phyloP scores from a whole-genome alignment of 140 eudicot genomes.

The Bidens hawaiensis region DNA sequence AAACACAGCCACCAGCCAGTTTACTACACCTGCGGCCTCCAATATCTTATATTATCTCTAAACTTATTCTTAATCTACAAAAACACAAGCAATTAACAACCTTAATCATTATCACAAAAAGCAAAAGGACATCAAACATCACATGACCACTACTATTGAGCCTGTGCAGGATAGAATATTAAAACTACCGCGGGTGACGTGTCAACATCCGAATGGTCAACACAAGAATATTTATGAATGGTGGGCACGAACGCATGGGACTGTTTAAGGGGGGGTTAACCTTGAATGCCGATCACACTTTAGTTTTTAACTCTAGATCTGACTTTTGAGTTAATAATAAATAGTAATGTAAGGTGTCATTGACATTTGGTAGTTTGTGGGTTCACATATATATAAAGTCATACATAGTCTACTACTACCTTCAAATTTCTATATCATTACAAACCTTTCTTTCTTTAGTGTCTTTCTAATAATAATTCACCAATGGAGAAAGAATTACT shows the following conservation, averaged over 20 bases:
- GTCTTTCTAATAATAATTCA: conserved; percentile 13
- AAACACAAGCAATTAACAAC: conserved; percentile 18
- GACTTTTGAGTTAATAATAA: conserved; percentile 19
- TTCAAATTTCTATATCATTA: conserved; percentile 18
- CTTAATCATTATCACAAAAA: conserved; percentile 31
- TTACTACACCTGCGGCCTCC: conserved; percentile 35
- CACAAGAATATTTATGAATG: conserved; percentile 30
- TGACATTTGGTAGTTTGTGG: conserved; percentile 27
- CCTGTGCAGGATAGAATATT: conserved; percentile 20
- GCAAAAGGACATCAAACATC: conserved; percentile 26
- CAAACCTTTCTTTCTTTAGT: conserved; percentile 10
- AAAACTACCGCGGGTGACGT: conserved; percentile 13
- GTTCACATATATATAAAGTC: conserved; percentile 22
- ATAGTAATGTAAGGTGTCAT: conserved; percentile 12
- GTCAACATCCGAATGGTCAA: conserved; percentile 11
- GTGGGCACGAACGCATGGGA: conserved; percentile 36
- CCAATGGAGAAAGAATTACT: conserved; percentile 9
- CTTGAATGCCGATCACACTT: conserved; percentile 28
- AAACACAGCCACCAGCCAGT: conserved; percentile 36
- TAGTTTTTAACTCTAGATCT: conserved; percentile 25
- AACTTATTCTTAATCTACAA: conserved; percentile 25
- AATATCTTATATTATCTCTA: conserved; percentile 30
- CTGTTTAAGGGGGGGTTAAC: conserved; percentile 23
- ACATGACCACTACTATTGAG: conserved; percentile 32
- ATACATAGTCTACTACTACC: conserved; percentile 6